These are phyloP conservation scores for Neocatenulostroma microsporum DNA, from an alignment of 2,329 filamentous ascomycete genomes.

Conservation along the genomic window DNA sequence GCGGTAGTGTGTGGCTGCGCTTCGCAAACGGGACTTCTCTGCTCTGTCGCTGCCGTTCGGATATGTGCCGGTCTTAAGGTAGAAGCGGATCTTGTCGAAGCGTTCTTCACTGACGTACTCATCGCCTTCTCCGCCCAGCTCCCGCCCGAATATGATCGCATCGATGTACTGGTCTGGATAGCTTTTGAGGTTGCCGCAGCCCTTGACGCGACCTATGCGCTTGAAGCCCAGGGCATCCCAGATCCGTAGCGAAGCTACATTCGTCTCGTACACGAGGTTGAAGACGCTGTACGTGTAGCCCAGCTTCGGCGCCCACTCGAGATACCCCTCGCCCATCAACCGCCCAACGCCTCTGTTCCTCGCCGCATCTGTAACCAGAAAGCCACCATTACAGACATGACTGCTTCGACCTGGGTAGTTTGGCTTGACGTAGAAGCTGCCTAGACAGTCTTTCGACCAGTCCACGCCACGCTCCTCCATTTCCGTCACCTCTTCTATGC, in stretches of 20 bases:
- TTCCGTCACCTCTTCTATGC: constrained; percentile 45
- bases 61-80: constrained; percentile 90
- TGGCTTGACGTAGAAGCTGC: constrained; percentile 89
- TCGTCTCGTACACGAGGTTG: constrained; percentile 90
- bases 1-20: constrained; percentile 92
- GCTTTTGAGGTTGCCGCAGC: constrained; percentile 43
- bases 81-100: constrained; percentile 98
- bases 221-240: constrained; percentile 93
- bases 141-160: constrained; percentile 54
- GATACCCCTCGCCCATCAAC: constrained; percentile 45
- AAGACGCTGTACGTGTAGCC: constrained; percentile 91
- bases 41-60: constrained; percentile 87
- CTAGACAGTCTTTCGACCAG: constrained; percentile 74
- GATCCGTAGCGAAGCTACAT: constrained; percentile 79
- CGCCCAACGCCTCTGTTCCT: constrained; percentile 44
- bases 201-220: constrained; percentile 70
- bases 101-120: constrained; percentile 89
- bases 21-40: constrained; percentile 89
- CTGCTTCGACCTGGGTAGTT: constrained; percentile 88
- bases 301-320: constrained; percentile 47
- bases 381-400: constrained; percentile 68
- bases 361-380: constrained; percentile 42
- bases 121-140: constrained; percentile 57
- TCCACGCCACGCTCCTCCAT: constrained; percentile 47
- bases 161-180: constrained; percentile 41